Base-by-base conservation (phyloP, 2,329 filamentous ascomycete species). In the Aspergillus alliaceus region DNA sequence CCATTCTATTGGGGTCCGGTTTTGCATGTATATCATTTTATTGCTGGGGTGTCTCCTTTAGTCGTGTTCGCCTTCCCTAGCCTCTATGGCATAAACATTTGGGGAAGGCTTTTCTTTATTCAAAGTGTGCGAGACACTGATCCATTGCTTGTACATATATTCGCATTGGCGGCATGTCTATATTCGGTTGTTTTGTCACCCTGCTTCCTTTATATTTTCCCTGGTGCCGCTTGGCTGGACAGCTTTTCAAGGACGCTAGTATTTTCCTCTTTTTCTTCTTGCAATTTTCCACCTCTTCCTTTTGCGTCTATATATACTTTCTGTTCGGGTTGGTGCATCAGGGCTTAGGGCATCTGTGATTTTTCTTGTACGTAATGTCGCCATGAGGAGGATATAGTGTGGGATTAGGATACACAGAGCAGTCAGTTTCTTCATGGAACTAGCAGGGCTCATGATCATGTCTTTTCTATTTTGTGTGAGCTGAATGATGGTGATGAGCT, bases 141-240 rank as follows among this genome's bases (percentile, higher is more conserved):
- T 67, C 65, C 63, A 64, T 67, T 65, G 58, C 62, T 64, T 73
- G 69, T 72, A 72, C 66, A 72, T 72, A 72, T 73, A 64, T 61
- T 68, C 57, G 61, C 63, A 67, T 65, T 58, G 57, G 64, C 51
- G 63, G 61, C 64, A 64, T 55, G 60, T 58, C 55, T 62, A 59
- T 61, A 54, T 54, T 59, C 51, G 52, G 51, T 37, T 51, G n/a
- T 52, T 44, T 50, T 34, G 27, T 32, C 25, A 48, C n/a, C 49
- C 48, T 54, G 42, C 46, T 59, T 57, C 32, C 42, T 47, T 54
- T 60, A 40, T 53, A 35, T 53, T 31, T 50, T 22, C 15, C 29
- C 51, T 52, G 37, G 57, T 50, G 57, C 56, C 31, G n/a, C 44
- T 47, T 60, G 58, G 57, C 35, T 53, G 53, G 42, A 49, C 53